phyloP scores from a whole-genome alignment of 2,329 filamentous ascomycete genomes.

The Aspergillus fumigatiaffinis region DNA sequence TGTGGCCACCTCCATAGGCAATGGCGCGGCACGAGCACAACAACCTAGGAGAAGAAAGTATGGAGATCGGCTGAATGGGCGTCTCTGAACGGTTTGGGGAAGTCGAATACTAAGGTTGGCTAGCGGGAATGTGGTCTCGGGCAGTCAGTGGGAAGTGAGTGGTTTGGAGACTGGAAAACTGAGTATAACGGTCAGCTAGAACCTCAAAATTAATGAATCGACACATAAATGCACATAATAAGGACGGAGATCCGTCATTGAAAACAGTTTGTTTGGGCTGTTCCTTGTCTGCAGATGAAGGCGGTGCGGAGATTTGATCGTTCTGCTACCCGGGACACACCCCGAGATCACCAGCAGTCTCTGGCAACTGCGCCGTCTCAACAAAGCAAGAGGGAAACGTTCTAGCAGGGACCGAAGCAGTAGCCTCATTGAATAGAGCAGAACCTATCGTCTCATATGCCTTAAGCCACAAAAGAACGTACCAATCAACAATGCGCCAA shows the following conservation, averaged over 20 bases:
- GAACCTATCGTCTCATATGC: slow-evolving; percentile 3
- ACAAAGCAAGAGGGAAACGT: slow-evolving; percentile 4
- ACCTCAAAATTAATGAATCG: background rate
- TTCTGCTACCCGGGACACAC: slow-evolving; percentile 26
- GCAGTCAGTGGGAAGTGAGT: slow-evolving; percentile 8
- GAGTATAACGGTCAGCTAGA: slow-evolving; percentile 19
- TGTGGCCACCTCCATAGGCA: slow-evolving; percentile 39
- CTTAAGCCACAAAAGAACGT: slow-evolving; percentile 25
- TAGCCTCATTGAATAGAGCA: slow-evolving; percentile 1
- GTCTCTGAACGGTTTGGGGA: background rate
- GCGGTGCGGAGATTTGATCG: slow-evolving; percentile 41
- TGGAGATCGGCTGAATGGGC: background rate
- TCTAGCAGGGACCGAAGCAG: background rate
- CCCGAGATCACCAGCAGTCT: background rate
- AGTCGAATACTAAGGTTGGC: background rate
- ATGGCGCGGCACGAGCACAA: slow-evolving; percentile 2
- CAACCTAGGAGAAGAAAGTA: slow-evolving; percentile 3
- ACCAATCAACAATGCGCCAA: slow-evolving; percentile 38
- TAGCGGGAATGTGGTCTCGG: slow-evolving; percentile 14
- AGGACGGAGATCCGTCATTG: slow-evolving; percentile 11
- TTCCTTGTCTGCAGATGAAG: slow-evolving; percentile 19
- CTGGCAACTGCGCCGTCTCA: slow-evolving; percentile 19
- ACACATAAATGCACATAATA: slow-evolving; percentile 5
- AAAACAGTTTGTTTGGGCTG: background rate
- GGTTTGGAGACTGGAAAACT: slow-evolving; percentile 18